Evolutionary conservation across 2,329 filamentous ascomycete genomes (phyloP).

Genomic region (Dactylellina drechsleri): DNA sequence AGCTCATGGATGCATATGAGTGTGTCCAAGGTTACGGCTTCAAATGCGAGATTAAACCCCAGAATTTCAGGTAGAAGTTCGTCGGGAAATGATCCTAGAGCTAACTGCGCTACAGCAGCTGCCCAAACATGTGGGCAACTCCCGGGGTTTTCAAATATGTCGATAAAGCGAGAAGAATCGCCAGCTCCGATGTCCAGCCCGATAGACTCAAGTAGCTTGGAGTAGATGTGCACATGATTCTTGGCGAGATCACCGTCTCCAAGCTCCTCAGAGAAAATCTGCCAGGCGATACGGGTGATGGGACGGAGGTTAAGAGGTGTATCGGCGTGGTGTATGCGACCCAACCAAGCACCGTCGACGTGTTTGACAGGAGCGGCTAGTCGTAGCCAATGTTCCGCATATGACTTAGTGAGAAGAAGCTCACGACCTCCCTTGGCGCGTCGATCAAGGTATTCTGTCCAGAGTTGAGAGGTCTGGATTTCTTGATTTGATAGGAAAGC

Average conservation of each 20-base stretch:
- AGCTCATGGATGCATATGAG: conserved; percentile 64
- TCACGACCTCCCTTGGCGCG: conserved; percentile 61
- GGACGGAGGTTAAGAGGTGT: conserved; percentile 63
- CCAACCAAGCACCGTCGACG: conserved; percentile 67
- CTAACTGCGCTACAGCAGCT: conserved; percentile 64
- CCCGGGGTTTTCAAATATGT: conserved; percentile 61
- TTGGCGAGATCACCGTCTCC: conserved; percentile 65
- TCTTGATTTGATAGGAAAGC: conserved; percentile 61
- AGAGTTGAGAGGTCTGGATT: conserved; percentile 59
- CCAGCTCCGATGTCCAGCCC: conserved; percentile 58
- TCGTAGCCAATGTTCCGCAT: conserved; percentile 63
- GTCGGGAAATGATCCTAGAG: conserved; percentile 65
- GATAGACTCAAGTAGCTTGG: conserved; percentile 58
- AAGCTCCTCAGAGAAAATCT: conserved; percentile 66
- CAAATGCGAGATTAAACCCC: conserved; percentile 67
- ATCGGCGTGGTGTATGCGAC: conserved; percentile 63
- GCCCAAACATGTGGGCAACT: conserved; percentile 61
- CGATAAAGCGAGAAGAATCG: conserved; percentile 59
- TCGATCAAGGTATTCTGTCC: conserved; percentile 61
- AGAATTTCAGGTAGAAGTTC: conserved; percentile 67
- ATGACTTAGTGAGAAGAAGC: conserved; percentile 60
- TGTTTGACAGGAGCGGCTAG: conserved; percentile 64
- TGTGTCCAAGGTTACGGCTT: conserved; percentile 62
- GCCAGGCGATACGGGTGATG: conserved; percentile 65
- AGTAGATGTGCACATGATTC: conserved; percentile 63